Evolutionary conservation across 192 early-diverging fungal genomes (phyloP), one percentile per base, ranked within the genome.

Genomic region (Bifiguratus adelaidae): DNA sequence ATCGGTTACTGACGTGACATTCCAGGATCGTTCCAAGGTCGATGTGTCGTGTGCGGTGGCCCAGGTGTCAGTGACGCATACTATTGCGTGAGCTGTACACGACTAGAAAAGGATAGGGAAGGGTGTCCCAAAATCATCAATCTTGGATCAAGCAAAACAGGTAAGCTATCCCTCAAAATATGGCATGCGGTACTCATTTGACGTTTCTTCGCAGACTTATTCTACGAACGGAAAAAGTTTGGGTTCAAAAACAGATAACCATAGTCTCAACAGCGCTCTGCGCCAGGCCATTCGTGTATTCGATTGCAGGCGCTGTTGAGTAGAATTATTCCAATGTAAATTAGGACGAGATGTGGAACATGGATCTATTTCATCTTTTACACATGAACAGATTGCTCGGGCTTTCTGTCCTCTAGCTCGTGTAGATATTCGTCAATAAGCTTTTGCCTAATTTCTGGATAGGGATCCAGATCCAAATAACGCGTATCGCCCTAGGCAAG

Each of bases 81-180:
- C 62, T 97, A 97, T 52, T 97, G 94, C 65, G 86, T 78, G 30
- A 84, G 86, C 36, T 97, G 92, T 55, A 86, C 86, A 21, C 68
- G 78, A 36, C 79, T 86, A 45, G 94, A 97, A 44, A 95, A 95
- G 60, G 92, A 96, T 60, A 74, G 94, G 28, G 94, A 97, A 55
- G 94, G 94, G 7, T 97, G 94, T 55, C 94, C 94, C 42, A 95
- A 95, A 65, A 94, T 97, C 69, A 78, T 97, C n/a, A 97, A 97
- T 61, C 55, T 97, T 19, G 94, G 94, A 32, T 82, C 80, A 25
- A 83, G 85, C 25, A 92, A 92, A 55, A 88, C 88, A 30, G 58
- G 58, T 49, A 59, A 18, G 44, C 7, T 11, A 8, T 33, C n/a
- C n/a, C n/a, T 33, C 32, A 33, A 33, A 33, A 33, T n/a, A 33